Evolutionary conservation across 2,329 filamentous ascomycete genomes (phyloP), one percentile per base, ranked within the genome.

Genomic region (Hypoxylon sp.): DNA sequence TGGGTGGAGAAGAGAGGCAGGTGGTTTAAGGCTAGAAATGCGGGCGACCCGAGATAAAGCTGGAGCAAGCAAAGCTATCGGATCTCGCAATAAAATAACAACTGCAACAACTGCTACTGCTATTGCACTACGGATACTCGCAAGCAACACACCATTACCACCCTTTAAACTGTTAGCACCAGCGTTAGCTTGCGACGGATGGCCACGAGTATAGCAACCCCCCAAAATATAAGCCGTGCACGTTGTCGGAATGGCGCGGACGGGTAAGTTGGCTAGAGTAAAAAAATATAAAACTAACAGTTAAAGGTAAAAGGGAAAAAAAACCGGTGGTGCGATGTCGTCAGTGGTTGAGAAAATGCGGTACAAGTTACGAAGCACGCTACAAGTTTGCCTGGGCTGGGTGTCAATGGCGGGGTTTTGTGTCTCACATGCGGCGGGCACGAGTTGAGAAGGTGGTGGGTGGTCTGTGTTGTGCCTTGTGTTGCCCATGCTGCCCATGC

Each of bases 401-500:
- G 6, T 51, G 38, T 59, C 45, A 42, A 63, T 65, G 63, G 63
- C 62, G 63, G 63, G 63, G 63, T 62, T 64, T 61, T 60, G 58
- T 61, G 60, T 63, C 53, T 65, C 47, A 57, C 48, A 60, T 55
- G 54, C 51, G 50, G 49, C 42, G 42, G 48, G 43, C 37, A 31
- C 51, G 44, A 47, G 15, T 29, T 21, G 21, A 34, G 30, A 36
- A 12, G 31, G 26, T 37, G 27, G 32, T 20, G 3, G 40, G 32
- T 55, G 47, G 51, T 45, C 51, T 38, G 43, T 55, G 53, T 53
- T 25, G 19, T n/a, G n/a, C n/a, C n/a, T n/a, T n/a, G n/a, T n/a
- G n/a, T n/a, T n/a, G n/a, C n/a, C n/a, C n/a, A n/a, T n/a, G n/a
- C n/a, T n/a, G n/a, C n/a, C n/a, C n/a, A n/a, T n/a, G n/a, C n/a